Evolutionary conservation across 805 yeast species (phyloP), one percentile per base, ranked within the genome.

Genomic region (Hanseniaspora guilliermondii): DNA sequence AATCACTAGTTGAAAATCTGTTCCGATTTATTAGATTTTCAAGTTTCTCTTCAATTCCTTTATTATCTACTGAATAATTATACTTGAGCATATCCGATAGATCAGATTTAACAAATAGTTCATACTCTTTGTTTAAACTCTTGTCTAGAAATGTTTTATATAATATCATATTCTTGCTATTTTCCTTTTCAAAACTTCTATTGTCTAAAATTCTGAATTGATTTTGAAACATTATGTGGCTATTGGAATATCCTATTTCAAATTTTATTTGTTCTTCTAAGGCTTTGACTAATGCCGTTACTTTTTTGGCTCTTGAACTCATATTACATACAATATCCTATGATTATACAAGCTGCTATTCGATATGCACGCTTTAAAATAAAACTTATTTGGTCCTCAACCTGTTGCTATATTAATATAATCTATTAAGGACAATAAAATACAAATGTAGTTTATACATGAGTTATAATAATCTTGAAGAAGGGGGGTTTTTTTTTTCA

Each of bases 71-170:
- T 17, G 45, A 14, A 24, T 44, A 52, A 22, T 52, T 49, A 3
- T 32, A 27, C 19, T 52, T 35, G 6, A 52, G 35, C 3, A 44
- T 9, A 17, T 38, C 21, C 8, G 49, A 44, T 27, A 44, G 22
- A 44, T 52, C 46, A n/a, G 49, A 27, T 27, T 52, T 52, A 4
- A 52, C 25, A 52, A 52, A 52, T n/a, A 52, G 5, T 9, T 52
- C 49, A 44, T 27, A 52, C 6, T 19, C 22, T 44, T 37, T 52
- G 14, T 17, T 25, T 5, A 42, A 11, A 36, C 47, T 44, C 8
- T 25, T 25, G n/a, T 44, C 45, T 3, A 36, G 19, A 21, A 52
- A 36, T 2, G 16, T 33, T 27, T 44, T 52, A n/a, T 52, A 37
- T 9, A 52, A 35, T 21, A 52, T 19, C 45, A 52, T 24, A 2